Evolutionary conservation across 1,284 basidiomycete species (phyloP).

Genomic region (Fomitopsis schrenkii): DNA sequence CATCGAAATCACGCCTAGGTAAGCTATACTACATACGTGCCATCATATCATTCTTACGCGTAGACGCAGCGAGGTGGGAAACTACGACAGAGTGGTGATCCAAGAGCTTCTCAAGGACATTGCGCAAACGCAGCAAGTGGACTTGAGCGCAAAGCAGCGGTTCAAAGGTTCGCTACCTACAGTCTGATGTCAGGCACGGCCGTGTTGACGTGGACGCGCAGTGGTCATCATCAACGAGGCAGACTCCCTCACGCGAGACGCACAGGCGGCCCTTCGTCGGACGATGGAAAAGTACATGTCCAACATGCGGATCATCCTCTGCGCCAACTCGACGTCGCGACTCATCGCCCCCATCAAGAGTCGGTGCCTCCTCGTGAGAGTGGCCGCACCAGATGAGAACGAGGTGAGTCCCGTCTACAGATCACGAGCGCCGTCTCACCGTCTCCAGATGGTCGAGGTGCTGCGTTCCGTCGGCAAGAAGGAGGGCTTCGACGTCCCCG

Average conservation of each 20-base stretch:
- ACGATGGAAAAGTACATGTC: constrained; percentile 99
- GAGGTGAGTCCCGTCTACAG: constrained; percentile 51
- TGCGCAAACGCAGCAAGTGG: constrained; percentile 98
- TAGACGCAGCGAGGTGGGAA: constrained; percentile 82
- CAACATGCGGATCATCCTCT: constrained; percentile 95
- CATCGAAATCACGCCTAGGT: constrained; percentile 97
- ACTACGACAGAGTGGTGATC: constrained; percentile 93
- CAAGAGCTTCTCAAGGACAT: constrained; percentile 99
- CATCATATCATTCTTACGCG: not conserved
- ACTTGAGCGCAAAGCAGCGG: constrained; percentile 90
- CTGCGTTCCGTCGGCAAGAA: constrained; percentile 80
- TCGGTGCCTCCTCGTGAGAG: constrained; percentile 90
- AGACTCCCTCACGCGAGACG: constrained; percentile 91
- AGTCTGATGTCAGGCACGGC: not conserved
- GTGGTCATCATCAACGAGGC: constrained; percentile 99
- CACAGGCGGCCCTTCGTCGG: constrained; percentile 93
- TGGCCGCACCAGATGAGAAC: constrained; percentile 79
- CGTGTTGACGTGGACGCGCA: constrained; percentile 28
- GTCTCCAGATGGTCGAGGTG: constrained; percentile 72
- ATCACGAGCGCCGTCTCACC: not conserved
- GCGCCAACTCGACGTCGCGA: constrained; percentile 95
- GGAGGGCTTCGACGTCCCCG: constrained; percentile 80
- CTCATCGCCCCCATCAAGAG: constrained; percentile 97
- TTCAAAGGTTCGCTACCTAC: constrained; percentile 79
- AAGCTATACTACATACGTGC: constrained; percentile 15